These are phyloP conservation scores for Gnaphalium uliginosum DNA, from an alignment of 129 eudicot genomes.

Conservation along the genomic window DNA sequence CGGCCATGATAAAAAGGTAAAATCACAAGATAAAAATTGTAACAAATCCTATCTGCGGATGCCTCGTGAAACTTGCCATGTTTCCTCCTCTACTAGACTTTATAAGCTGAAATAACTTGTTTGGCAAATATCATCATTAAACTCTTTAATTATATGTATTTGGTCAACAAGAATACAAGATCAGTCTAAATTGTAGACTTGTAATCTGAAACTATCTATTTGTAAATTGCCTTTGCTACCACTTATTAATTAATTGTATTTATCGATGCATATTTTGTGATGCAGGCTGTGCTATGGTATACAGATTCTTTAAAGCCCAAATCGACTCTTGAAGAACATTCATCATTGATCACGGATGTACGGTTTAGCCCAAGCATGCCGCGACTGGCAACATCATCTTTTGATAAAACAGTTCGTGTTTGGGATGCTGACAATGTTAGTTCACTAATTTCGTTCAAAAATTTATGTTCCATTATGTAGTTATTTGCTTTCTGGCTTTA, in stretches of 20 bases:
- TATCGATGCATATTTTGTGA: background rate
- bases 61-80: no score
- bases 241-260: background rate
- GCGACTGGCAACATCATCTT: slow-evolving; percentile 95
- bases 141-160: no score
- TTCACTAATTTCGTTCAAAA: slow-evolving; percentile 12
- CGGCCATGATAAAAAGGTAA: slow-evolving; percentile 96
- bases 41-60: no score
- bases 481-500: background rate
- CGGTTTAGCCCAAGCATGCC: slow-evolving; percentile 98
- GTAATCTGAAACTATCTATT: background rate
- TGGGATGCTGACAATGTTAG: slow-evolving; percentile 98
- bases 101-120: no score
- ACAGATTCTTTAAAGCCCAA: slow-evolving; percentile 77
- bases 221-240: background rate
- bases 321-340: slow-evolving; percentile 88
- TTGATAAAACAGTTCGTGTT: slow-evolving; percentile 95
- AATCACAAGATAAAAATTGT: background rate
- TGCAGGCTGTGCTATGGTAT: slow-evolving; percentile 93
- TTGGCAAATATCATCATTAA: no score
- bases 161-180: background rate
- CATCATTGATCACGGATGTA: slow-evolving; percentile 81
- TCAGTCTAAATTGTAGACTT: background rate
- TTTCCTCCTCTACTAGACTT: no score
- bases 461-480: background rate